Percentiles rank a stretch among this genome's conserved stretches.
These are phyloP conservation scores for Aspergillus carlsbadensis DNA, from an alignment of 495 filamentous ascomycete genomes.

Conservation along the genomic window DNA sequence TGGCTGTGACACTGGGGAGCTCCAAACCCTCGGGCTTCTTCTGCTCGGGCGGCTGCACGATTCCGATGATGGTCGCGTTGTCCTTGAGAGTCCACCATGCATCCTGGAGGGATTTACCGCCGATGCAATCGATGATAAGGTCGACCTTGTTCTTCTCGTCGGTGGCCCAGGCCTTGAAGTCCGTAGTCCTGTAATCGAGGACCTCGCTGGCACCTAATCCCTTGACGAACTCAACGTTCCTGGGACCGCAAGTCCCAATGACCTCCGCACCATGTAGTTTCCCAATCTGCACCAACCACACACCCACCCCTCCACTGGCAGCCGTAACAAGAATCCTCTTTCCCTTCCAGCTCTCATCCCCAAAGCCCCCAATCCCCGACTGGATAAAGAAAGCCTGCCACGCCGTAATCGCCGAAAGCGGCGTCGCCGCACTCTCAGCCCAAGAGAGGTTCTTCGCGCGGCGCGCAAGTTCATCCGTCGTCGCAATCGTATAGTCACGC, in stretches of 20 bases:
- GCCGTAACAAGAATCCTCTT: conserved; percentile 49
- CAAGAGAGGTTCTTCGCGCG: conserved; percentile 40
- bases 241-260: conserved; percentile 40
- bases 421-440: conserved; percentile 45
- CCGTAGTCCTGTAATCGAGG: conserved; percentile 42
- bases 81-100: conserved; percentile 47
- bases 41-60: conserved; percentile 48
- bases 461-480: conserved; percentile 42
- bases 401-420: conserved; percentile 48
- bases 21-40: conserved; percentile 34
- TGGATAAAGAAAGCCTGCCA: conserved; percentile 54
- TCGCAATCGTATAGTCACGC: conserved; percentile 44
- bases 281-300: conserved; percentile 58
- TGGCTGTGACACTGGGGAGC: conserved; percentile 26
- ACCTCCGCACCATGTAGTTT: conserved; percentile 38
- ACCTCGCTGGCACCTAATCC: conserved; percentile 44
- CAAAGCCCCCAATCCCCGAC: conserved; percentile 19
- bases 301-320: conserved; percentile 53
- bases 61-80: conserved; percentile 47
- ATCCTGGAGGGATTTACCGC: conserved; percentile 40
- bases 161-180: conserved; percentile 36
- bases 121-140: conserved; percentile 53
- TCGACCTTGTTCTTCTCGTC: conserved; percentile 35
- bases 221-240: conserved; percentile 43
- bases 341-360: conserved; percentile 17